These are phyloP conservation scores for Camelina neglecta DNA, from an alignment of 345 rosid genomes.

Conservation along the genomic window DNA sequence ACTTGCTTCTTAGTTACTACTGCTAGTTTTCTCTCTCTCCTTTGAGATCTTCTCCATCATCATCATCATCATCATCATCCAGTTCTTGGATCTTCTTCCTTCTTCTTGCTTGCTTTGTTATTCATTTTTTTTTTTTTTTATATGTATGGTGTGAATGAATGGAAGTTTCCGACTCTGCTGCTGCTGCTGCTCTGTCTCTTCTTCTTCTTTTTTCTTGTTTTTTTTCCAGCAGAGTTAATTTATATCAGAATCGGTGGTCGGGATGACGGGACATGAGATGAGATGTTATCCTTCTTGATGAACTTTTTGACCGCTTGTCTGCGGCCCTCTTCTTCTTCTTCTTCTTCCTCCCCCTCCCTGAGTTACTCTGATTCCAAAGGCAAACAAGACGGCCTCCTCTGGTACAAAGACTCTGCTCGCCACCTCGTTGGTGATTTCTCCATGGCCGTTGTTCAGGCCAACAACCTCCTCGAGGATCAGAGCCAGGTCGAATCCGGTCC, in stretches of 20 bases:
- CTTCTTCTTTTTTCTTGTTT: background rate
- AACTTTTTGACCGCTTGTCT: constrained; percentile 80
- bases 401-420: constrained; percentile 94
- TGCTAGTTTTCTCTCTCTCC: constrained; percentile 42
- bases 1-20: constrained; percentile 22
- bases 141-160: constrained; percentile 17
- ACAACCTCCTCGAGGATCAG: constrained; percentile 84
- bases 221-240: too few species aligned
- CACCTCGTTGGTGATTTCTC: constrained; percentile 87
- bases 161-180: constrained; percentile 28
- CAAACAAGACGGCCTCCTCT: constrained; percentile 82
- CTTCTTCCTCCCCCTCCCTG: constrained; percentile 43
- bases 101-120: background rate
- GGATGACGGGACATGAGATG: constrained; percentile 53
- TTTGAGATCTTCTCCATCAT: constrained; percentile 56
- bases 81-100: background rate
- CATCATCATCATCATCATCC: constrained; percentile 4
- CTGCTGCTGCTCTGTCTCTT: background rate
- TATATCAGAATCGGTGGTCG: too few species aligned
- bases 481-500: constrained; percentile 93
- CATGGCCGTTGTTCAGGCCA: constrained; percentile 83
- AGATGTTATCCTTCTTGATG: constrained; percentile 85
- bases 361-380: constrained; percentile 62
- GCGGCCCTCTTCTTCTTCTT: constrained; percentile 61
- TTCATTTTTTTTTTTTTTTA: too few species aligned